Evolutionary conservation across 2,329 filamentous ascomycete genomes (phyloP).

Genomic region (Claviceps pazoutovae): DNA sequence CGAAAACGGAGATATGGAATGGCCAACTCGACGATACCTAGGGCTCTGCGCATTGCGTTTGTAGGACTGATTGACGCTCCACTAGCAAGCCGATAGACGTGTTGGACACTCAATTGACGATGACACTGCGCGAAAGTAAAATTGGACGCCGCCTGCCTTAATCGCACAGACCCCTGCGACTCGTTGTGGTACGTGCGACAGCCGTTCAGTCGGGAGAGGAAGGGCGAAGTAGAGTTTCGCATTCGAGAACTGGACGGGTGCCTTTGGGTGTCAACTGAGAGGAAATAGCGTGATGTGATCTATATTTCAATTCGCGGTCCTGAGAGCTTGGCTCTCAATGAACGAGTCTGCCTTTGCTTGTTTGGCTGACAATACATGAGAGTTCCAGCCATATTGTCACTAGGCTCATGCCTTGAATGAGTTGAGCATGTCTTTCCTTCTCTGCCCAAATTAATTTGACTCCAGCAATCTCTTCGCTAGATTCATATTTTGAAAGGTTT

Average conservation of each 20-base stretch:
- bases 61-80: constrained; percentile 6
- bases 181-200: not conserved
- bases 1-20: constrained; percentile 16
- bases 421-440: not conserved
- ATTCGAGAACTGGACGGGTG: not conserved
- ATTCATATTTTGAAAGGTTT: not conserved
- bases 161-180: not conserved
- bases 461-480: not conserved
- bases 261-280: not conserved
- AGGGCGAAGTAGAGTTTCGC: not conserved
- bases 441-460: no score
- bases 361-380: not conserved
- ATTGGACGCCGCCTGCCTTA: constrained; percentile 4
- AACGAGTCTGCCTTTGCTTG: not conserved
- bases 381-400: not conserved
- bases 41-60: not conserved
- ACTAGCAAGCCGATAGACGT: constrained; percentile 17
- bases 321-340: not conserved
- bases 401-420: no score
- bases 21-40: not conserved
- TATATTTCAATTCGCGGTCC: not conserved
- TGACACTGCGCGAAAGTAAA: constrained; percentile 8
- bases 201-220: not conserved
- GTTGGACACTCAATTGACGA: constrained; percentile 20
- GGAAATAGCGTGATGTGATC: not conserved